Evolutionary conservation across 2,329 filamentous ascomycete species (phyloP).

Genomic region (Arthrobotrys entomopaga): DNA sequence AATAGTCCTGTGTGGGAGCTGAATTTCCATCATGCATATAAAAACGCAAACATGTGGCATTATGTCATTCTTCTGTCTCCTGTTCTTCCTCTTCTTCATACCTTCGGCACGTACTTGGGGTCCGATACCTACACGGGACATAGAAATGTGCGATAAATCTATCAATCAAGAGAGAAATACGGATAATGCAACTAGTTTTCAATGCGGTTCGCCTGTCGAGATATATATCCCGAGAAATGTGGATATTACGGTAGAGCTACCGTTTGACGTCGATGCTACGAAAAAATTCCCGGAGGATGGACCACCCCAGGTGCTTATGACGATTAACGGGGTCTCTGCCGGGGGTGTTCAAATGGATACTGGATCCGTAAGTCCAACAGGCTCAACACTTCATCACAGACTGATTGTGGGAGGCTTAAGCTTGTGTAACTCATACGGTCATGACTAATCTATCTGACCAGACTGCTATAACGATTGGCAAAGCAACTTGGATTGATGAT

Average conservation of each 20-base stretch:
- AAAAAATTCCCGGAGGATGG: constrained; percentile 35
- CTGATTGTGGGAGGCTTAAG: too few species aligned
- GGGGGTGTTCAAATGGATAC: constrained; percentile 48
- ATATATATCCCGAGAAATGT: constrained; percentile 18
- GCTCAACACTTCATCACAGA: constrained; percentile 24
- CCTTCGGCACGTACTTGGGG: too few species aligned
- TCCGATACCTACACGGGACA: background rate
- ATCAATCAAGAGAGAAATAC: background rate
- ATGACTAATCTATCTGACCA: background rate
- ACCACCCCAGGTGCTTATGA: constrained; percentile 29
- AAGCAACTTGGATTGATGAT: constrained; percentile 33
- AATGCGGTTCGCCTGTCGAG: constrained; percentile 12
- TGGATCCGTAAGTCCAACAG: constrained; percentile 42
- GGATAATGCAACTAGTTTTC: background rate
- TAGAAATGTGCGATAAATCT: constrained; percentile 6
- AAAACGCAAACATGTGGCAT: too few species aligned
- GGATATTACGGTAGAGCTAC: constrained; percentile 21
- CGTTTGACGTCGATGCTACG: constrained; percentile 15
- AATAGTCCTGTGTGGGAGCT: too few species aligned
- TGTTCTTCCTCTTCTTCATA: background rate
- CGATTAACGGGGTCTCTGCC: constrained; percentile 43
- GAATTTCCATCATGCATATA: too few species aligned
- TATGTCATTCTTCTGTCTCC: background rate
- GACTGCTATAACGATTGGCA: constrained; percentile 47
- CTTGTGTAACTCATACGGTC: too few species aligned